Conservation (phyloP, 2,329 filamentous ascomycete species). For the Decorospora gaudefroyi region DNA sequence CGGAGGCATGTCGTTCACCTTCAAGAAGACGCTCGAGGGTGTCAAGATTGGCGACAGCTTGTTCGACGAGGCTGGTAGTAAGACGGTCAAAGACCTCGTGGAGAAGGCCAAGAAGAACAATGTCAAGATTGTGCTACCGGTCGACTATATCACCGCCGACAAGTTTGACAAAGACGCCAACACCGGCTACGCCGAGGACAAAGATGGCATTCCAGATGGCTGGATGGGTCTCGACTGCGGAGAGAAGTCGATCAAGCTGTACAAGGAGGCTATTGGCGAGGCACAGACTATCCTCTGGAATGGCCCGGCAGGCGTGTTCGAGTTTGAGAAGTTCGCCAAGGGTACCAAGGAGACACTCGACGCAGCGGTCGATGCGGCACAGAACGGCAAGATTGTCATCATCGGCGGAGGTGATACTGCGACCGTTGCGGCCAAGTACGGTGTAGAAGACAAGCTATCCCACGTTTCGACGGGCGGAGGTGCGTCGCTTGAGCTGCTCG, state of each 20-base stretch:
- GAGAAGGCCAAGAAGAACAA: slow-evolving; percentile 97
- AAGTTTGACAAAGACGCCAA: slow-evolving; percentile 88
- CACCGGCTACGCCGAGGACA: slow-evolving; percentile 79
- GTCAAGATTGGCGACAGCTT: slow-evolving; percentile 88
- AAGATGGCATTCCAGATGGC: slow-evolving; percentile 88
- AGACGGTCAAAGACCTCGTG: slow-evolving; percentile 84
- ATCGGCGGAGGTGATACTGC: slow-evolving; percentile 98
- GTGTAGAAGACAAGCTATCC: slow-evolving; percentile 93
- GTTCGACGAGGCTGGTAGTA: slow-evolving; percentile 90
- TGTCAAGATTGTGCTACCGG: slow-evolving; percentile 91
- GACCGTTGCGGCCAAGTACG: slow-evolving; percentile 96
- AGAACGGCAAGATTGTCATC: slow-evolving; percentile 92
- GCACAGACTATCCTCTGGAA: slow-evolving; percentile 99
- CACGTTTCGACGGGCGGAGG: slow-evolving; percentile 97
- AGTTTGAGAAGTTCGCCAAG: slow-evolving; percentile 90
- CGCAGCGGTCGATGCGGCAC: slow-evolving; percentile 78
- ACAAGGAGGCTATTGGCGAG: slow-evolving; percentile 82
- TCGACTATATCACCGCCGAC: slow-evolving; percentile 95
- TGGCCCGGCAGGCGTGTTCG: slow-evolving; percentile 94
- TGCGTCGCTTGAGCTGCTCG: slow-evolving; percentile 91
- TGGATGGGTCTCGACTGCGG: slow-evolving; percentile 99
- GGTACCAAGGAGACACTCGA: slow-evolving; percentile 93
- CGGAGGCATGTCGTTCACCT: slow-evolving; percentile 98
- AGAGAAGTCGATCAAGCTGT: slow-evolving; percentile 83
- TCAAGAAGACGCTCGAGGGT: slow-evolving; percentile 97